These are phyloP conservation scores for Colletotrichum paranaense DNA, from an alignment of 2,329 filamentous ascomycete genomes.

Conservation along the genomic window DNA sequence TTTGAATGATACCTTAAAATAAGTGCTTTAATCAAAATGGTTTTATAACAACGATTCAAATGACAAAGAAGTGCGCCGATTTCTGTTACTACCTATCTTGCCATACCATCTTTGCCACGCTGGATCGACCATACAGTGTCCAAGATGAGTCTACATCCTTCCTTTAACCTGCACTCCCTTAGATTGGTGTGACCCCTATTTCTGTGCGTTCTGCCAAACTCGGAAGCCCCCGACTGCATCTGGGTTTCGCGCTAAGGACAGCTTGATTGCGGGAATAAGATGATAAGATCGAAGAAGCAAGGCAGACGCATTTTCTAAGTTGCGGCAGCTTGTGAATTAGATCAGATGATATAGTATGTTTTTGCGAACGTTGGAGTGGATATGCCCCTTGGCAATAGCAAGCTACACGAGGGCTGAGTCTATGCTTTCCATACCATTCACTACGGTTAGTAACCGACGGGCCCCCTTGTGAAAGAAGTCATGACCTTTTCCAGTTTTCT, in stretches of 20 bases:
- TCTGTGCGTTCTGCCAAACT: background rate
- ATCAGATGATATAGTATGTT: too few species aligned
- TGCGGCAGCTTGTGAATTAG: background rate
- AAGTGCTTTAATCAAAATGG: background rate
- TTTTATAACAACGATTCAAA: background rate
- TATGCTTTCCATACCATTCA: too few species aligned
- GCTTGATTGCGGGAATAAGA: background rate
- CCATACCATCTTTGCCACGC: background rate
- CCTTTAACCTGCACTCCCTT: background rate
- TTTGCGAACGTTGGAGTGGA: too few species aligned
- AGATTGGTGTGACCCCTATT: background rate
- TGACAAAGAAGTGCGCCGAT: background rate
- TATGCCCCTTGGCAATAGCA: too few species aligned
- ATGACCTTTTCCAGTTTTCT: too few species aligned
- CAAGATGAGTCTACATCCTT: too few species aligned
- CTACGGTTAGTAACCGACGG: too few species aligned
- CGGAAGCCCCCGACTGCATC: background rate
- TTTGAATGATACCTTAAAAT: background rate
- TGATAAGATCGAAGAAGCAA: background rate
- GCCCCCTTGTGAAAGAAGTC: too few species aligned
- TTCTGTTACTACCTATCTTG: rapidly evolving
- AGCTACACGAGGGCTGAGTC: too few species aligned
- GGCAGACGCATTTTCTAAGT: background rate
- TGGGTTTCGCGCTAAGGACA: background rate
- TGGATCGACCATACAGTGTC: background rate